Percentiles rank a stretch among this genome's conserved stretches.
These are phyloP conservation scores for Malassezia furfur DNA, from an alignment of 1,284 basidiomycete genomes.

Conservation along the genomic window DNA sequence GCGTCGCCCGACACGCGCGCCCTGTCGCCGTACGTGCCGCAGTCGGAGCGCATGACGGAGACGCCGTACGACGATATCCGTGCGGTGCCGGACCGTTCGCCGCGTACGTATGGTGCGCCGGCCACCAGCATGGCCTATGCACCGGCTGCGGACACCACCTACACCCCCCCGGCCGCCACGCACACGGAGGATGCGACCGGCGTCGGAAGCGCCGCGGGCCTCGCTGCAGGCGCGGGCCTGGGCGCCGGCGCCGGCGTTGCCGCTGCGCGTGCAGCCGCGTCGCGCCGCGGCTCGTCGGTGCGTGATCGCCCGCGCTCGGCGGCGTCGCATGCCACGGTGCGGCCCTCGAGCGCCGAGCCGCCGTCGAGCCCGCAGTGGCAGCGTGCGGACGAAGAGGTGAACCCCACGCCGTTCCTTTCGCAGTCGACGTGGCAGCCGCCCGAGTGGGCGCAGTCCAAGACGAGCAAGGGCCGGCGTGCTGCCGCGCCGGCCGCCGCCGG, in stretches of 20 bases:
- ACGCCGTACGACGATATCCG: not conserved
- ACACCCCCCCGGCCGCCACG: not conserved
- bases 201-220: too few species aligned
- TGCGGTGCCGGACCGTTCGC: not conserved
- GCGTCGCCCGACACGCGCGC: not conserved
- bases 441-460: not conserved
- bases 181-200: not conserved
- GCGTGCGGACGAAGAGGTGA: conserved; percentile 7
- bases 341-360: not conserved
- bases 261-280: too few species aligned
- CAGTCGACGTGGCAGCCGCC: conserved; percentile 8
- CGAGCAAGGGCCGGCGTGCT: not conserved
- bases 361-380: conserved; percentile 8
- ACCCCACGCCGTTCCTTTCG: conserved; percentile 13
- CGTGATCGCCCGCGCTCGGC: not conserved
- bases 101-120: not conserved
- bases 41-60: not conserved
- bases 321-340: not conserved
- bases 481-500: not conserved
- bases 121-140: not conserved
- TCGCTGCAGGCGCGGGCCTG: not conserved
- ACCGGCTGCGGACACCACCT: not conserved
- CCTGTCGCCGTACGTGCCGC: not conserved
- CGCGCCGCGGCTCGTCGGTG: not conserved
- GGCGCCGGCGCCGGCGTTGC: not conserved